phyloP scores from a whole-genome alignment of 2,329 filamentous ascomycete genomes.

The Aspergillus ruber region DNA sequence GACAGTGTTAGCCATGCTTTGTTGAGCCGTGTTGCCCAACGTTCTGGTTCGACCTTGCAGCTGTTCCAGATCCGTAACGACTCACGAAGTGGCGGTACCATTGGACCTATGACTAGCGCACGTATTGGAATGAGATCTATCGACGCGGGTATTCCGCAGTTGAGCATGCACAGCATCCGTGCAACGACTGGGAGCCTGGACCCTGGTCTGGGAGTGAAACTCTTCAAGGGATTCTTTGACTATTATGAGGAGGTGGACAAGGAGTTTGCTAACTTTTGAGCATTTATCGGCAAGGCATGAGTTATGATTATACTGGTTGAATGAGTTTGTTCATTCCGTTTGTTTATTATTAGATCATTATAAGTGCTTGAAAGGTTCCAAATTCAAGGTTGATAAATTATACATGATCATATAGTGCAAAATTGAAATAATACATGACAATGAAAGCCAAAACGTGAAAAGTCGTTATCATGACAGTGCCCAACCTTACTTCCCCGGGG shows the following conservation, averaged over 20 bases:
- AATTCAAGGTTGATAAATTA: too few relatives aligned
- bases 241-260: conserved; percentile 76
- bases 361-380: not conserved
- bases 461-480: not conserved
- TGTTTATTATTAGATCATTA: not conserved
- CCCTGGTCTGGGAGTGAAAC: conserved; percentile 77
- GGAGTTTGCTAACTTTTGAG: conserved; percentile 55
- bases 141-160: conserved; percentile 82
- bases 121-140: conserved; percentile 75
- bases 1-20: conserved; percentile 80
- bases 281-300: not conserved
- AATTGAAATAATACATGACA: not conserved
- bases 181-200: conserved; percentile 82
- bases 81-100: conserved; percentile 79
- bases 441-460: not conserved
- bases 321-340: not conserved
- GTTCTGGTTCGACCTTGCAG: conserved; percentile 66
- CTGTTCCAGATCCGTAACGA: conserved; percentile 95
- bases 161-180: conserved; percentile 90
- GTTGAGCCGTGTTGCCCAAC: conserved; percentile 69
- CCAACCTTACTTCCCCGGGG: not conserved
- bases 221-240: conserved; percentile 86
- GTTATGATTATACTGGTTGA: not conserved
- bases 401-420: not conserved
- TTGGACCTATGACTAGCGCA: conserved; percentile 83